phyloP scores from a whole-genome alignment of 495 filamentous ascomycete genomes.

The Hypoxylon crocopeplum region DNA sequence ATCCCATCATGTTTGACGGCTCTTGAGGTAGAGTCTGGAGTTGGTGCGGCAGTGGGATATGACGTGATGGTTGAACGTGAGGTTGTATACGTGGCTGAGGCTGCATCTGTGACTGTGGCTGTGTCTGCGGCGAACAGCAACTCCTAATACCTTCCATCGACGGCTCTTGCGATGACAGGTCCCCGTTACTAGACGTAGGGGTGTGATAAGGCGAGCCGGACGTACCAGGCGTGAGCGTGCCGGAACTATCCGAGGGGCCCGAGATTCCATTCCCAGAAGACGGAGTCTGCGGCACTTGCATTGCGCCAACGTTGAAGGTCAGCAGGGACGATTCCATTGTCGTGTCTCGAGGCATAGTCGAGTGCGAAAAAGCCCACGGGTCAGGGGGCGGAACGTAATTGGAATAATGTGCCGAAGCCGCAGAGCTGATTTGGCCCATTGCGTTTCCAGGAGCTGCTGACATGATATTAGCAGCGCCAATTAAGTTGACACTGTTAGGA shows the following conservation, averaged over 20 bases:
- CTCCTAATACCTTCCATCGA: constrained; percentile 3
- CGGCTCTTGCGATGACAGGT: constrained; percentile 21
- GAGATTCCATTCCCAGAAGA: constrained; percentile 22
- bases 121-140: constrained; percentile 32
- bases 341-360: constrained; percentile 2
- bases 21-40: constrained; percentile 4
- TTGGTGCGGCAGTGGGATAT: no score
- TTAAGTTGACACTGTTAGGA: constrained; percentile 49
- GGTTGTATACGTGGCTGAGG: constrained; percentile 14
- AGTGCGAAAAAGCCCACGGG: no score
- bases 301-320: constrained; percentile 4
- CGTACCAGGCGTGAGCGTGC: constrained; percentile 19
- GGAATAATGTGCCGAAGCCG: background rate
- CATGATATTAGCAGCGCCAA: background rate
- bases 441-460: constrained; percentile 2
- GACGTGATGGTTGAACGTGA: constrained; percentile 12
- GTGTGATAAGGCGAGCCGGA: constrained; percentile 32
- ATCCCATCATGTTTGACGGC: constrained; percentile 15
- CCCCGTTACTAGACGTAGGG: constrained; percentile 17
- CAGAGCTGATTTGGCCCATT: background rate
- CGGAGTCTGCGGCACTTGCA: constrained; percentile 1
- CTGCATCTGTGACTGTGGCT: constrained; percentile 13
- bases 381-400: constrained; percentile 4
- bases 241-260: constrained; percentile 20
- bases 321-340: constrained; percentile 2